A percentile compares a stretch with the other conserved stretches of the same genome.
phyloP scores from a whole-genome alignment of 2,329 filamentous ascomycete genomes.

The Sporothrix protearum region DNA sequence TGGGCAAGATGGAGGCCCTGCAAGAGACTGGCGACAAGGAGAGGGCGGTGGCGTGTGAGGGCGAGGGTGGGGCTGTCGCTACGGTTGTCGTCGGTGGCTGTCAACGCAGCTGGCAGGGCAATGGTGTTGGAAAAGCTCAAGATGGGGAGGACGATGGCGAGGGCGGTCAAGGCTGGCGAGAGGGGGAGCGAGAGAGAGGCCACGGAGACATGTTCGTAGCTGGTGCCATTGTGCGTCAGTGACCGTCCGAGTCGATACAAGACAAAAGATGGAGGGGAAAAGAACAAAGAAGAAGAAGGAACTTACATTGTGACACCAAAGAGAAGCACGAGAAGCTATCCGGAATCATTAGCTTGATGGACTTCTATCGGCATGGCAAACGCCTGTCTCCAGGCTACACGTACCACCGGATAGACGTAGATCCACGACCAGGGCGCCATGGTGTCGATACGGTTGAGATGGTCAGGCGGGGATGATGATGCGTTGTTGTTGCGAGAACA shows the following conservation, averaged over 20 bases:
- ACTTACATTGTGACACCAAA: constrained; percentile 4
- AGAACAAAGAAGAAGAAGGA: not conserved
- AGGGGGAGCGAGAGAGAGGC: constrained; percentile 26
- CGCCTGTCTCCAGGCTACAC: not conserved
- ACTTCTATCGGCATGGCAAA: not conserved
- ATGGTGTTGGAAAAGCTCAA: constrained; percentile 16
- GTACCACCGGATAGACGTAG: not conserved
- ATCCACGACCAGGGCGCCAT: not conserved
- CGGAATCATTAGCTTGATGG: not conserved
- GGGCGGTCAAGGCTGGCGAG: constrained; percentile 19
- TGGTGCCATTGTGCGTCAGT: not conserved
- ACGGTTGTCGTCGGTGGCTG: not conserved
- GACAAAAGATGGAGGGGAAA: not conserved
- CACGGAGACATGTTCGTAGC: constrained; percentile 27
- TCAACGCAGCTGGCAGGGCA: not conserved
- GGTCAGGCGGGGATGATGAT: not conserved
- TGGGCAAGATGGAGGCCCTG: constrained; percentile 25
- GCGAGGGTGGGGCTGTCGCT: not conserved
- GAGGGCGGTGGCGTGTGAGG: not conserved
- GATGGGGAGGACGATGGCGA: constrained; percentile 8
- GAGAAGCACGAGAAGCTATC: constrained; percentile 1
- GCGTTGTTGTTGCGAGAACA: not conserved
- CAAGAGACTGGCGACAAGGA: not conserved
- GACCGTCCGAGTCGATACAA: too few relatives aligned
- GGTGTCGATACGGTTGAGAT: not conserved